Conservation (phyloP, 352 stramenopile species). For the Globisporangium paroecandrum region DNA sequence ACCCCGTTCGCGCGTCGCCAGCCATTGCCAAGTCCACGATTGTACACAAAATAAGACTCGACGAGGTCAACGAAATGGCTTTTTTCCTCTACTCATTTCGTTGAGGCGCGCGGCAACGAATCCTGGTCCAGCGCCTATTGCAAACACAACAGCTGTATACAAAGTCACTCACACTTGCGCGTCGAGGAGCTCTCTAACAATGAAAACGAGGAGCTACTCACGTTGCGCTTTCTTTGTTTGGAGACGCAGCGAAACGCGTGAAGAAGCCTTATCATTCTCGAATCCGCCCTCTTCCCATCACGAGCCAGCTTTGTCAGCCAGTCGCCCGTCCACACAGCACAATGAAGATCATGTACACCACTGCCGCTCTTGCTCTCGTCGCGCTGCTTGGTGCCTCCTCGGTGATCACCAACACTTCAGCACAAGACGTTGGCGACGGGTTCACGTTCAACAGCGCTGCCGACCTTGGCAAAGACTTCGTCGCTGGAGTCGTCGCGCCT, state of each 20-base stretch:
- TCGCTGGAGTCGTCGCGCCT: neutral
- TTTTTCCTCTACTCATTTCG: neutral
- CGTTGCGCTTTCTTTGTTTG: neutral
- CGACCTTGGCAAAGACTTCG: neutral
- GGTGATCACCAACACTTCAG: neutral
- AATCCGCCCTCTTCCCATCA: neutral
- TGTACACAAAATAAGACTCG: neutral
- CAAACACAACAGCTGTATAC: neutral
- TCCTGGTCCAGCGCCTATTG: neutral
- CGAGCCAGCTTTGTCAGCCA: neutral
- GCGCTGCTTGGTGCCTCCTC: constrained; percentile 2
- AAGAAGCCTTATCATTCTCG: neutral
- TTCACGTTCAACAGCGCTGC: neutral
- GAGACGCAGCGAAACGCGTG: neutral
- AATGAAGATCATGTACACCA: constrained; percentile 14
- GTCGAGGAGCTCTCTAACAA: neutral
- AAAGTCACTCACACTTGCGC: neutral
- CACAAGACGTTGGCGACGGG: neutral
- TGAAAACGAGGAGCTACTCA: neutral
- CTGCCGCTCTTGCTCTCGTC: constrained; percentile 1
- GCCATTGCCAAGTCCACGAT: neutral
- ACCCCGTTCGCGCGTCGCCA: neutral
- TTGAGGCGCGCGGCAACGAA: neutral
- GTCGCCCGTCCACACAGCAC: neutral
- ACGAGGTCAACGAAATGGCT: neutral